Base-by-base conservation (phyloP, 2,329 filamentous ascomycete genomes). In the Trichoderma koningii region DNA sequence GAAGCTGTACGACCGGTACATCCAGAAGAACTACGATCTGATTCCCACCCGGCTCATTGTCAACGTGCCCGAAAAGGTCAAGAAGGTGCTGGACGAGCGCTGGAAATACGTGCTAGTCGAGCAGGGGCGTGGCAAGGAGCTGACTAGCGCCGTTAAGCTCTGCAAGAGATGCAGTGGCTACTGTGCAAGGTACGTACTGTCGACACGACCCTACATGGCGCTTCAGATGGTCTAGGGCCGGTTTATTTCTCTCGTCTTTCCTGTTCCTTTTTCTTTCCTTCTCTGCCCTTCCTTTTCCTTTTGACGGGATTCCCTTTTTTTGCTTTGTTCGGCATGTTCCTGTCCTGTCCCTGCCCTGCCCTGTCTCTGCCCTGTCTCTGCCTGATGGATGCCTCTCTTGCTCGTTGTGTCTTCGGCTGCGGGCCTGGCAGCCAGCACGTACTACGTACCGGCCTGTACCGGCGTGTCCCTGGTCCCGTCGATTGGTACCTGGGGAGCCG, bases 21-120 rank as follows among this genome's bases (percentile, higher is more conserved):
- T 99, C 69, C 93, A 97, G 75, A 93, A 96, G 68, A 93, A 94
- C 78, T 98, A 98, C 83, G 95, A 99, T 73, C 91, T 97, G 63
- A 94, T 99, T 67, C 94, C 95, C 1, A 96, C 93, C 15, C 87
- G 85, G 67, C 88, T 91, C 73, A 95, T 99, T 73, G 94, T 98
- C 80, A 99, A 99, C 75, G 95, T 99, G 55, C 95, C 95, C 5
- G 89, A 90, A 70, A 92, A 90, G 74, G 94, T 99, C 74, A 98
- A 98, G 78, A 96, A 92, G 77, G 93, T 97, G 64, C 84, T 99
- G 53, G 92, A 98, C 76, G 92, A 97, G 79, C 88, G 93, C 74
- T 99, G 95, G 95, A 96, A 91, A 78, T 98, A 90, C 79, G 92
- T 99, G 69, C 85, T 97, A 71, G 92, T 98, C 68, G 95, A 99